Evolutionary conservation across 164 flowering plant genomes (phyloP), one percentile per base, ranked within the genome.

Genomic region (Aristolochia contorta): DNA sequence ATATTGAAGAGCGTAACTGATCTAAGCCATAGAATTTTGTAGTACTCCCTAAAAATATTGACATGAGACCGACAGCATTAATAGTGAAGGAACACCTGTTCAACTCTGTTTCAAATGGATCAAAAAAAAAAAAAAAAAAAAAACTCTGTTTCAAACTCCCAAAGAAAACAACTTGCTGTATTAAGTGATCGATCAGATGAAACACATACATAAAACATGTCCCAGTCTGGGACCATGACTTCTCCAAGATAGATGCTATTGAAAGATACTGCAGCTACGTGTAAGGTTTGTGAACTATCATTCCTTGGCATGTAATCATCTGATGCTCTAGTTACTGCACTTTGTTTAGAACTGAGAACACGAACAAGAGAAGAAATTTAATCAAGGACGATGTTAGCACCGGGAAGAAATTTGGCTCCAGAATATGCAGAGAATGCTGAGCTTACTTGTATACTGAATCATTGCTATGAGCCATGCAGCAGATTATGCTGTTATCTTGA

Each of bases 161-260:
- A 27, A 27, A 27, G 30, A 27, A 27, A 27, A 2, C 30, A 27
- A 27, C 30, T 27, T 27, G 3, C 30, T 5, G 30, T 27, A 5
- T 27, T 2, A 27, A 27, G 30, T 37, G 7, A 8, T 10, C 0
- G 41, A 62, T 47, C 23, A 32, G 0, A 12, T 43, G 16, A 2
- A 16, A 21, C 46, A n/a, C 81, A 41, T 77, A 83, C 85, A 71
- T 83, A 78, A 69, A 85, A 83, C 92, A 85, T 83, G 72, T 85
- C 88, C 92, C 92, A 85, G 69, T 85, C 92, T 22, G 92, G 92
- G 47, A 80, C 76, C 37, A 82, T 58, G 37, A 83, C 61, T 77
- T 83, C 92, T 43, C 92, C 89, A 23, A 85, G 78, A 63, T 83
- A 79, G 23, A 85, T 71, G 77, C 86, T 83, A 74, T 83, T 85